phyloP scores from a whole-genome alignment of 225 moss, liverwort and hornwort species.

The Marchantia paleacea region DNA sequence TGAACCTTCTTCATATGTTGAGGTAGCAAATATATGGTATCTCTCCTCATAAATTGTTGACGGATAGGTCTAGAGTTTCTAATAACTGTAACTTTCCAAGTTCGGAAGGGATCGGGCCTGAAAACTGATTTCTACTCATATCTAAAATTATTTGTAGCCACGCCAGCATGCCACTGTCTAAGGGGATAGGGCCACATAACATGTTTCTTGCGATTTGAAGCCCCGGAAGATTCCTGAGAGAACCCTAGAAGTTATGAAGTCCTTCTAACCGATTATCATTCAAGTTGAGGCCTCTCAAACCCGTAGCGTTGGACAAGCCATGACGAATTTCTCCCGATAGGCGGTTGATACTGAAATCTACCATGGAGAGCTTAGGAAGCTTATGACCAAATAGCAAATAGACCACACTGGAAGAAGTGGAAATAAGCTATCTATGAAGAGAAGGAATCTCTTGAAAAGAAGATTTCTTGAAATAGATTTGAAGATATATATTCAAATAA shows the following conservation, averaged over 20 bases:
- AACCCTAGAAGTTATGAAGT: constrained; percentile 12
- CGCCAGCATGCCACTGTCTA: constrained; percentile 3
- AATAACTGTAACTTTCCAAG: constrained; percentile 10
- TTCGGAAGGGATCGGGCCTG: constrained; percentile 13
- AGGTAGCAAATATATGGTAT: too few relatives aligned
- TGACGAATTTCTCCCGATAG: too few relatives aligned
- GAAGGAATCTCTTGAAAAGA: too few relatives aligned
- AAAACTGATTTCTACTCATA: constrained; percentile 18
- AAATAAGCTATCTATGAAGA: too few relatives aligned
- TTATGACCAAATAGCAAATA: too few relatives aligned
- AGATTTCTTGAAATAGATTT: too few relatives aligned
- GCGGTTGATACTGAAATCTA: too few relatives aligned
- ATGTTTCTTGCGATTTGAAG: constrained; percentile 18
- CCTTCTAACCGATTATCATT: constrained; percentile 21
- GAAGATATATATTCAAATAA: too few relatives aligned
- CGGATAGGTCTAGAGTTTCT: constrained; percentile 19
- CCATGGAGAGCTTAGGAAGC: too few relatives aligned
- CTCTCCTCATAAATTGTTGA: constrained; percentile 21
- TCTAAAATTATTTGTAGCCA: constrained; percentile 13
- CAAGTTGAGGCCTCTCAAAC: constrained; percentile 6
- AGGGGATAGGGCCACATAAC: constrained; percentile 13
- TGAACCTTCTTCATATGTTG: too few relatives aligned
- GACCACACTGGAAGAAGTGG: too few relatives aligned
- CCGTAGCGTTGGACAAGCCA: neutral
- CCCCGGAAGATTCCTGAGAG: neutral